phyloP scores from a whole-genome alignment of 2,329 filamentous ascomycete genomes.

The Cercospora janseana region DNA sequence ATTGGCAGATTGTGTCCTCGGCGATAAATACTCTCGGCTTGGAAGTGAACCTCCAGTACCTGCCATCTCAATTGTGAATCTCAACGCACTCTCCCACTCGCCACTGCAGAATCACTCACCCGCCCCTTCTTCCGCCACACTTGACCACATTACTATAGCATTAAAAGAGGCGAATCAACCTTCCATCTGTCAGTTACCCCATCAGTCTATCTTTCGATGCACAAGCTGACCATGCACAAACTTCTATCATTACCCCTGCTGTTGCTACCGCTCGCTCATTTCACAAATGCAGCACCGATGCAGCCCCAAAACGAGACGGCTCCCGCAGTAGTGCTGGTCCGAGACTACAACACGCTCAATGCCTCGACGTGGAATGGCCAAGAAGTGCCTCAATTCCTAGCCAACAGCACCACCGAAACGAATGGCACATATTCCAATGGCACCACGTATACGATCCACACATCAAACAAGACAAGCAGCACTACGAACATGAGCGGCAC shows the following conservation, averaged over 20 bases:
- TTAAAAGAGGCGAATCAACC: neutral
- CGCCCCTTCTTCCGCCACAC: conserved; percentile 13
- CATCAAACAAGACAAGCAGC: neutral
- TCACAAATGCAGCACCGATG: neutral
- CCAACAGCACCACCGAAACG: neutral
- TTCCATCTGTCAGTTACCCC: conserved; percentile 15
- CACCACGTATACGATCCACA: conserved; percentile 1
- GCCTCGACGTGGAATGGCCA: conserved; percentile 20
- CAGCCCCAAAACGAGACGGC: neutral
- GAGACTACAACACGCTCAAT: conserved; percentile 26
- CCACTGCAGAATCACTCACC: neutral
- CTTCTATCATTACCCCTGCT: conserved; percentile 7
- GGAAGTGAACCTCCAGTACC: neutral
- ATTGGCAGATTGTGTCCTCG: neutral
- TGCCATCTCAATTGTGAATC: conserved; percentile 6
- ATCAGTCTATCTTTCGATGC: neutral
- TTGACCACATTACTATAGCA: neutral
- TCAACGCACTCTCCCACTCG: neutral
- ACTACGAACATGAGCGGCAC: conserved; percentile 3
- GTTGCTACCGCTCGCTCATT: neutral
- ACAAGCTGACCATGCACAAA: conserved; percentile 17
- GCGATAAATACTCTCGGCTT: neutral
- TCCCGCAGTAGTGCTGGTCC: conserved; percentile 16
- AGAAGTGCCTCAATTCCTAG: neutral
- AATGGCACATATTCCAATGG: neutral